Evolutionary conservation across 257 asterid genomes (phyloP).

Genomic region (Paulownia fortunei): DNA sequence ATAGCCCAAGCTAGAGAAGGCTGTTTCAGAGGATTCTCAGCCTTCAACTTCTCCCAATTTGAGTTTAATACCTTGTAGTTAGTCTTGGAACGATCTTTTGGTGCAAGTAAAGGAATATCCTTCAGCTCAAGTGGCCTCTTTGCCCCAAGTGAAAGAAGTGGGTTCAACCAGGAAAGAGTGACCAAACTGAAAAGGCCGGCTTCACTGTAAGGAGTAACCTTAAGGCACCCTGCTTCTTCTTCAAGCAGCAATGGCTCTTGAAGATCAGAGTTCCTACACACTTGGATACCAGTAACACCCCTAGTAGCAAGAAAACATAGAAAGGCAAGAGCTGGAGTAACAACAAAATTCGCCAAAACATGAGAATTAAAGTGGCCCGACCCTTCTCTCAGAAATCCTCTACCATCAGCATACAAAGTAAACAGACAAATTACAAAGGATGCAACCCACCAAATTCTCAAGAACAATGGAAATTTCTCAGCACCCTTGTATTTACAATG

Average conservation of each 20-base stretch:
- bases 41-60: constrained; percentile 72
- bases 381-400: constrained; percentile 56
- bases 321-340: constrained; percentile 63
- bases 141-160: constrained; percentile 80
- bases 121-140: constrained; percentile 87
- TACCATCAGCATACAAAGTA: constrained; percentile 60
- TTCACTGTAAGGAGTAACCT: constrained; percentile 73
- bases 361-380: constrained; percentile 59
- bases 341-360: constrained; percentile 59
- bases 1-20: constrained; percentile 83
- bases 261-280: constrained; percentile 58
- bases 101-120: constrained; percentile 76
- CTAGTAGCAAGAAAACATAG: constrained; percentile 65
- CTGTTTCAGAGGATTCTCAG: constrained; percentile 53
- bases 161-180: constrained; percentile 85
- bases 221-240: constrained; percentile 83
- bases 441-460: constrained; percentile 75
- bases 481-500: constrained; percentile 53
- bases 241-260: constrained; percentile 52
- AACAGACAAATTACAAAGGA: constrained; percentile 60
- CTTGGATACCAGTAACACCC: constrained; percentile 66
- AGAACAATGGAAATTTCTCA: constrained; percentile 55
- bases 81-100: constrained; percentile 74
- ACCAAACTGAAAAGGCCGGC: constrained; percentile 77
- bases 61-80: constrained; percentile 68